phyloP scores from a whole-genome alignment of 2,329 filamentous ascomycete species.

The Penicillium olsonii region DNA sequence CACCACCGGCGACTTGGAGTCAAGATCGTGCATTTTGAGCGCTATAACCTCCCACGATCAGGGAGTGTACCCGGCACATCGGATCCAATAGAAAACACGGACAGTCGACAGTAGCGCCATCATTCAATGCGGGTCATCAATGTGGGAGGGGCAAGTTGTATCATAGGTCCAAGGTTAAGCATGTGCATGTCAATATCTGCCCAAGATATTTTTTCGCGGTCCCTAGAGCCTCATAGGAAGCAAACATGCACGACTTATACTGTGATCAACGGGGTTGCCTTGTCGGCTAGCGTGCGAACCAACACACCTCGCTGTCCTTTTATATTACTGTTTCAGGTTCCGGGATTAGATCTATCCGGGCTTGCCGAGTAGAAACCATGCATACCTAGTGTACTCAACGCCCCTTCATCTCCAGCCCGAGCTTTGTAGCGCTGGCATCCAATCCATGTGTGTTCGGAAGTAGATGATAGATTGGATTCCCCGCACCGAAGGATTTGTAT shows the following conservation, averaged over 20 bases:
- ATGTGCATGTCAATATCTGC: slow-evolving; percentile 1
- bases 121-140: neutral
- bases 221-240: neutral
- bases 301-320: neutral
- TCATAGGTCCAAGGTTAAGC: neutral
- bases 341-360: neutral
- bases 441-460: neutral
- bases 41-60: neutral
- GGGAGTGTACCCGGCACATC: neutral
- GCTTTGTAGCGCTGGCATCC: neutral
- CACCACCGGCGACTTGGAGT: neutral
- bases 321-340: slow-evolving; percentile 1
- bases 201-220: neutral
- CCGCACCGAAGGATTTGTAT: neutral
- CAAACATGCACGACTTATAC: neutral
- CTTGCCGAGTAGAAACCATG: neutral
- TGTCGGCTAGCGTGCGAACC: neutral
- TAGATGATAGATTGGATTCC: neutral
- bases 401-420: neutral
- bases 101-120: neutral
- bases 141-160: neutral
- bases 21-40: neutral
- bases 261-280: slow-evolving; percentile 6
- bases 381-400: neutral
- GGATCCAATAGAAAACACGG: neutral